A percentile compares a stretch with the other conserved stretches of the same genome.
These are phyloP conservation scores for Coriaria nepalensis DNA, from an alignment of 306 rosid species.

Conservation along the genomic window DNA sequence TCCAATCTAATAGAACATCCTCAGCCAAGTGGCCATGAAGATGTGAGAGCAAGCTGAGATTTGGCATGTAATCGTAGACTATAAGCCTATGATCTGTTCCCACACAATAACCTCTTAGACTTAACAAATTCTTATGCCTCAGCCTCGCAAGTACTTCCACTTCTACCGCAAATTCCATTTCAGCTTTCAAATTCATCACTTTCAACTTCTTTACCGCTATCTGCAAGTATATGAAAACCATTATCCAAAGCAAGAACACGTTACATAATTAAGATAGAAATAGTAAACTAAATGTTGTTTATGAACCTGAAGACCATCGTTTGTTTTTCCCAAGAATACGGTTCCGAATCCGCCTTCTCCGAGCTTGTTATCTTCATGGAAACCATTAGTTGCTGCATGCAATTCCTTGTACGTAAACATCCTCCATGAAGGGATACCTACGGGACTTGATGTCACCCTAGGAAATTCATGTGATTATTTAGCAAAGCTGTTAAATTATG, in stretches of 20 bases:
- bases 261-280: background rate
- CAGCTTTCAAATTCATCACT: slow-evolving; percentile 76
- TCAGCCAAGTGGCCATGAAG: slow-evolving; percentile 60
- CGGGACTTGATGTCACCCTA: too few relatives aligned
- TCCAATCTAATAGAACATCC: slow-evolving; percentile 62
- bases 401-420: slow-evolving; percentile 67
- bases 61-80: slow-evolving; percentile 89
- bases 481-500: too few relatives aligned
- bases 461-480: too few relatives aligned
- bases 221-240: slow-evolving; percentile 16
- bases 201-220: slow-evolving; percentile 89
- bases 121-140: slow-evolving; percentile 71
- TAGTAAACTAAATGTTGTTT: background rate
- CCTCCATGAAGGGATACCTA: slow-evolving; percentile 27
- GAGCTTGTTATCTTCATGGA: slow-evolving; percentile 53
- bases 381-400: slow-evolving; percentile 68
- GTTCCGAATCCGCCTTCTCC: slow-evolving; percentile 82
- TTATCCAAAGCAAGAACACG: background rate
- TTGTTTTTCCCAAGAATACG: slow-evolving; percentile 62
- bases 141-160: slow-evolving; percentile 92
- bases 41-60: slow-evolving; percentile 82
- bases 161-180: slow-evolving; percentile 94
- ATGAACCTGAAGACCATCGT: slow-evolving; percentile 56
- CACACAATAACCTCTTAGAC: slow-evolving; percentile 69
- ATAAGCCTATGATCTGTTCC: slow-evolving; percentile 74